Conservation (phyloP, 257 asterid species). For the Scutellaria barbata region DNA sequence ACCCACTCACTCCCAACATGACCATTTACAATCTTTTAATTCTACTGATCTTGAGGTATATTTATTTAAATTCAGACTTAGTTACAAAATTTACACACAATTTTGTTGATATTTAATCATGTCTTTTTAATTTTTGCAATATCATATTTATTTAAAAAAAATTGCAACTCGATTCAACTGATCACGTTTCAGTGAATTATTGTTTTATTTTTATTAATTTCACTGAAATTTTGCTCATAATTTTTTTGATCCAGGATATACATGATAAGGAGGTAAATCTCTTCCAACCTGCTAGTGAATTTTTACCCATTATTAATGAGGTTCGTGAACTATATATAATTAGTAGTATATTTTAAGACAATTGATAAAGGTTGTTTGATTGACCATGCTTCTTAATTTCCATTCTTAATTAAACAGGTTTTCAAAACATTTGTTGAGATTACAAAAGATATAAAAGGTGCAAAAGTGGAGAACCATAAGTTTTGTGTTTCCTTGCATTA, state of each 20-base stretch:
- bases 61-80: too few species aligned
- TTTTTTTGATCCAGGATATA: conserved; percentile 13
- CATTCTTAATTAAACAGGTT: conserved; percentile 46
- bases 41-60: conserved; percentile 63
- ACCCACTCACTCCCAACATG: conserved; percentile 32
- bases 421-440: conserved; percentile 63
- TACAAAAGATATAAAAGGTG: conserved; percentile 68
- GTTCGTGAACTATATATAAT: conserved; percentile 36
- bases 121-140: too few species aligned
- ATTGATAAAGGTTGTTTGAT: background rate
- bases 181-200: too few species aligned
- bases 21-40: conserved; percentile 43
- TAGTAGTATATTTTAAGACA: too few species aligned
- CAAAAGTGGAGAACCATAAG: conserved; percentile 90
- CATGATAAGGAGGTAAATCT: conserved; percentile 79
- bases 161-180: too few species aligned
- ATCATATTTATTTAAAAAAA: too few species aligned
- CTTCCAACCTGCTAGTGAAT: conserved; percentile 92
- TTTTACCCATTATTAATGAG: conserved; percentile 85
- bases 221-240: too few species aligned
- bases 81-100: too few species aligned
- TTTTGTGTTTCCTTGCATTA: conserved; percentile 91
- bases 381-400: background rate
- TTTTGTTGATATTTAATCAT: too few species aligned
- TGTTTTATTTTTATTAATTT: too few species aligned